Evolutionary conservation across 257 asterid genomes (phyloP).

Genomic region (Euphrasia confusa): DNA sequence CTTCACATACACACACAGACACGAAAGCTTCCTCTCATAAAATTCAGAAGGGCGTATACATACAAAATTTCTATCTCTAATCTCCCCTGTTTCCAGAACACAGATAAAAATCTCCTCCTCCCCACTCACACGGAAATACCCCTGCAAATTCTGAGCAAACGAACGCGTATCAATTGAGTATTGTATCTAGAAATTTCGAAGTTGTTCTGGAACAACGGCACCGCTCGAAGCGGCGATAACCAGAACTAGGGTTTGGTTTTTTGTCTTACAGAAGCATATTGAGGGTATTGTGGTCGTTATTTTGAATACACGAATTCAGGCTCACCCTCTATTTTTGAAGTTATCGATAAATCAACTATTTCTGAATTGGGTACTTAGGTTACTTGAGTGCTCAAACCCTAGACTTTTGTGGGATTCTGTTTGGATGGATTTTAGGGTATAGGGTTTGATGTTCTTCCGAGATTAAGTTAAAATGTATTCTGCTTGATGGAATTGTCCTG

Average conservation of each 20-base stretch:
- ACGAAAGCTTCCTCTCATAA: conserved; percentile 26
- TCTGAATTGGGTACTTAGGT: conserved; percentile 17
- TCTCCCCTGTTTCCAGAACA: conserved; percentile 25
- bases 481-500: conserved; percentile 24
- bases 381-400: conserved; percentile 30
- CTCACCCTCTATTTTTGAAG: conserved; percentile 20
- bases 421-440: not conserved
- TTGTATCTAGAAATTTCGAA: conserved; percentile 22
- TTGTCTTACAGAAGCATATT: not conserved
- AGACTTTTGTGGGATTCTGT: conserved; percentile 25
- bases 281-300: conserved; percentile 26
- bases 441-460: conserved; percentile 20
- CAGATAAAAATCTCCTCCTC: conserved; percentile 25
- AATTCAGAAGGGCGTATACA: conserved; percentile 29
- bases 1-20: conserved; percentile 26
- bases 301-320: conserved; percentile 24
- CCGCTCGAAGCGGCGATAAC: conserved; percentile 29
- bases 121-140: conserved; percentile 5
- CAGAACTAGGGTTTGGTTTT: conserved; percentile 24
- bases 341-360: conserved; percentile 22
- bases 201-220: conserved; percentile 18
- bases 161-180: conserved; percentile 21
- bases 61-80: conserved; percentile 24
- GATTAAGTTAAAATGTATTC: conserved; percentile 18
- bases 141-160: conserved; percentile 19